Evolutionary conservation across 257 asterid genomes (phyloP).

Genomic region (Phtheirospermum japonicum): DNA sequence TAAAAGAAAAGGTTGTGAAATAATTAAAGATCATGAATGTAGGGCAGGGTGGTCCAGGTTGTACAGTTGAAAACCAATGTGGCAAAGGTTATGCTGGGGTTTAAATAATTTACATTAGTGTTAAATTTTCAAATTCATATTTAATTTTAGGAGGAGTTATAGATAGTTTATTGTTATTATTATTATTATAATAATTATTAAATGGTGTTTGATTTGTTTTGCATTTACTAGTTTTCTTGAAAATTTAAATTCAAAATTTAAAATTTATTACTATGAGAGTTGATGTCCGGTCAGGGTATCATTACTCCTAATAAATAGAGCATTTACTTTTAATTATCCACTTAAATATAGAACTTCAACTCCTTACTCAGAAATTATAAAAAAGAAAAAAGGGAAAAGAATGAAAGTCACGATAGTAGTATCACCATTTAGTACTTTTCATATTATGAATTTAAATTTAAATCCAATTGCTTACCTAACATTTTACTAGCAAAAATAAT

Average conservation of each 20-base stretch:
- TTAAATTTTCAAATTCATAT: too few species aligned
- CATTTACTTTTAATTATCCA: neutral
- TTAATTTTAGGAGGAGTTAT: too few species aligned
- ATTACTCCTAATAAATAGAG: constrained; percentile 1
- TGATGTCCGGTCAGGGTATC: neutral
- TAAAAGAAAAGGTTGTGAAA: constrained; percentile 10
- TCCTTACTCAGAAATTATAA: neutral
- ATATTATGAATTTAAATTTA: too few species aligned
- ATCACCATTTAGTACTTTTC: too few species aligned
- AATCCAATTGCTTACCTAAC: too few species aligned
- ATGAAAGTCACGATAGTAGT: too few species aligned
- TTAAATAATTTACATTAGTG: too few species aligned
- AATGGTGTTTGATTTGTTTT: neutral
- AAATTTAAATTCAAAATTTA: neutral
- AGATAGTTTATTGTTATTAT: neutral
- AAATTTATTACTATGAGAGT: neutral
- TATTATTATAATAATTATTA: neutral
- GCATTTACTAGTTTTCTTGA: neutral
- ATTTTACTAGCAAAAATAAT: too few species aligned
- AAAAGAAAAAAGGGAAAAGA: too few species aligned
- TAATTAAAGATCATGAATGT: constrained; percentile 38
- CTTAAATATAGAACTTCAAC: too few species aligned
- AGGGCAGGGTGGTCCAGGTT: constrained; percentile 37
- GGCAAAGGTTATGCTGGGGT: too few species aligned
- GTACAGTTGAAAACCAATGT: constrained; percentile 24